phyloP scores from a whole-genome alignment of 2,329 filamentous ascomycete genomes.

The Fusarium musae region DNA sequence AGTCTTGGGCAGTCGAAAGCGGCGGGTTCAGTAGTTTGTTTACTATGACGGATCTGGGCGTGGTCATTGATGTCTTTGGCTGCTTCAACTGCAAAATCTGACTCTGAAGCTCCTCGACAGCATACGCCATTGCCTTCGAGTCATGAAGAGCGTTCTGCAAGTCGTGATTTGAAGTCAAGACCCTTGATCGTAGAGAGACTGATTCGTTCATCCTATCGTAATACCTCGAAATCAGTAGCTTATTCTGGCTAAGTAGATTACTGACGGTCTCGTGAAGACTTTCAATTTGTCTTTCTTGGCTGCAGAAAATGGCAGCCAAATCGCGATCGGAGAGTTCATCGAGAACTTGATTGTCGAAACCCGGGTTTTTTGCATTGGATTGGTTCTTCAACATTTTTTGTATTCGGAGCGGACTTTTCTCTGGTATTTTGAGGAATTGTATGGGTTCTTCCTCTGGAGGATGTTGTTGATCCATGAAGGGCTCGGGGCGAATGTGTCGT shows the following conservation, averaged over 20 bases:
- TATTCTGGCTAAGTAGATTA: neutral
- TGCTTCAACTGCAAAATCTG: neutral
- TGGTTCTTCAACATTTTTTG: no score
- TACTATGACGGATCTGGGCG: neutral
- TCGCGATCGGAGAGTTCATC: neutral
- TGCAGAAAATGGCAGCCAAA: neutral
- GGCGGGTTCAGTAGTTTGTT: neutral
- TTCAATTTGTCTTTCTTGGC: neutral
- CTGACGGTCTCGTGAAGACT: neutral
- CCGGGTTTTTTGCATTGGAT: neutral
- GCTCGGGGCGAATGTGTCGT: neutral
- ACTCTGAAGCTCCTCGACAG: neutral
- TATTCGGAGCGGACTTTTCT: neutral
- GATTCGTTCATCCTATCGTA: neutral
- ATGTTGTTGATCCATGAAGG: neutral
- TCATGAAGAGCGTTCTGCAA: neutral
- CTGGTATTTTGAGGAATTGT: neutral
- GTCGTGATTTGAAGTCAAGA: neutral
- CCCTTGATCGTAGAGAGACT: neutral
- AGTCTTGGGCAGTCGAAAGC: neutral
- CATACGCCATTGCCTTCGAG: neutral
- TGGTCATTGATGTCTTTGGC: neutral
- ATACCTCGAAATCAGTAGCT: neutral
- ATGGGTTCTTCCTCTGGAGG: neutral
- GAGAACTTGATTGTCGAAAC: neutral